Conservation (phyloP, 306 rosid species). For the Vicia faba region DNA sequence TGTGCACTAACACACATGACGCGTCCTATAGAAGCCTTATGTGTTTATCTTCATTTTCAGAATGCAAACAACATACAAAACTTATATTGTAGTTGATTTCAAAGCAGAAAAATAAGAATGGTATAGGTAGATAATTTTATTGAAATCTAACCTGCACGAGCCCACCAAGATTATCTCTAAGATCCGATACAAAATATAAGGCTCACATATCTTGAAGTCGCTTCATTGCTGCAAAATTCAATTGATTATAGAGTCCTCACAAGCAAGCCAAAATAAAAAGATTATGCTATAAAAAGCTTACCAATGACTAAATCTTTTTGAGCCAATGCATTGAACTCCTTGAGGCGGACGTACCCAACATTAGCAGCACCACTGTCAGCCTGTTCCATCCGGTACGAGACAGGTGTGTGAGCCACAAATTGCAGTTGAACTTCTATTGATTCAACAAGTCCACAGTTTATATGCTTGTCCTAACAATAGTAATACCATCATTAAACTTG, state of each 20-base stretch:
- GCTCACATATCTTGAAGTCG: slow-evolving; percentile 91
- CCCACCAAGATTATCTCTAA: slow-evolving; percentile 98
- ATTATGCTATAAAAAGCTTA: slow-evolving; percentile 41
- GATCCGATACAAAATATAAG: slow-evolving; percentile 82
- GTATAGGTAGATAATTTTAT: slow-evolving; percentile 10
- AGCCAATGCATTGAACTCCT: slow-evolving; percentile 98
- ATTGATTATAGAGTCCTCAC: slow-evolving; percentile 26
- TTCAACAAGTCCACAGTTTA: slow-evolving; percentile 85
- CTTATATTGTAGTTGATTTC: not conserved
- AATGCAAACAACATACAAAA: slow-evolving; percentile 10
- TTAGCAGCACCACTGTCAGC: slow-evolving; percentile 57
- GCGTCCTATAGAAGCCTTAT: not conserved
- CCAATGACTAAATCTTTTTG: slow-evolving; percentile 88
- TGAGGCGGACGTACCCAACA: slow-evolving; percentile 82
- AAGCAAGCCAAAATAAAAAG: not conserved
- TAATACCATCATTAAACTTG: slow-evolving; percentile 36
- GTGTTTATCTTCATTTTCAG: slow-evolving; percentile 14
- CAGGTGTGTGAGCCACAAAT: slow-evolving; percentile 89
- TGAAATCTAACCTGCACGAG: slow-evolving; percentile 77
- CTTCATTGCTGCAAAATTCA: slow-evolving; percentile 78
- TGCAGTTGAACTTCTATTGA: slow-evolving; percentile 73
- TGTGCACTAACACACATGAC: too few species aligned
- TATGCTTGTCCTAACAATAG: slow-evolving; percentile 78
- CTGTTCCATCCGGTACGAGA: slow-evolving; percentile 83
- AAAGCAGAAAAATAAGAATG: not conserved